Evolutionary conservation across 345 rosid species (phyloP).

Genomic region (Conringia planisiliqua): DNA sequence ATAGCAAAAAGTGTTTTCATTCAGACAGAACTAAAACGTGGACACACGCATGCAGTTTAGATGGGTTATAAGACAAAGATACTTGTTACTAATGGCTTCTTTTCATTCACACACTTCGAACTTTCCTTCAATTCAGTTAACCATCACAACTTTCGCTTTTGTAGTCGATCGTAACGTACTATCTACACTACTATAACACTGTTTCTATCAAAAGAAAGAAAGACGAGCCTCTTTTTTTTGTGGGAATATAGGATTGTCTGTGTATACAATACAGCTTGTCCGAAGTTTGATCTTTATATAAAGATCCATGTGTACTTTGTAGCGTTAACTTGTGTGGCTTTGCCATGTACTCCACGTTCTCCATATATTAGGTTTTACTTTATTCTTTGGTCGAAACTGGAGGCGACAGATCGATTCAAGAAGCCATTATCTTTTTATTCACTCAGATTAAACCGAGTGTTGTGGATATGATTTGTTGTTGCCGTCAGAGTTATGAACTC

Average conservation of each 20-base stretch:
- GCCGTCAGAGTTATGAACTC: neutral
- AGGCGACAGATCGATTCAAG: too few species aligned
- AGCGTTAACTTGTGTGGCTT: neutral
- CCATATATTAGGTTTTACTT: too few species aligned
- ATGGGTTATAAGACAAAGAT: conserved; percentile 6
- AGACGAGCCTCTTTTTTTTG: too few species aligned
- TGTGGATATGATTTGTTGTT: neutral
- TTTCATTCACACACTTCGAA: conserved; percentile 20
- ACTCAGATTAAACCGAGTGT: too few species aligned
- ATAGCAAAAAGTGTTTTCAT: neutral
- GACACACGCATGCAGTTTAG: conserved; percentile 22
- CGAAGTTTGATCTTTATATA: neutral
- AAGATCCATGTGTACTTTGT: too few species aligned
- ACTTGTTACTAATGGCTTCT: conserved; percentile 12
- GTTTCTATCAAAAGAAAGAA: neutral
- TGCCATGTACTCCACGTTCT: neutral
- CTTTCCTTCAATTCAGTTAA: conserved; percentile 11
- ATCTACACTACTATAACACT: neutral
- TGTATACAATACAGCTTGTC: too few species aligned
- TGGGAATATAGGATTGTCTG: too few species aligned
- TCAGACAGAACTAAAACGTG: neutral
- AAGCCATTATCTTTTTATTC: too few species aligned
- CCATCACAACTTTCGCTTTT: neutral
- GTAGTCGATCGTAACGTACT: neutral
- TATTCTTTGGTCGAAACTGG: too few species aligned